Base-by-base conservation (phyloP, 768 basidiomycete genomes). In the Pisolithus orientalis region DNA sequence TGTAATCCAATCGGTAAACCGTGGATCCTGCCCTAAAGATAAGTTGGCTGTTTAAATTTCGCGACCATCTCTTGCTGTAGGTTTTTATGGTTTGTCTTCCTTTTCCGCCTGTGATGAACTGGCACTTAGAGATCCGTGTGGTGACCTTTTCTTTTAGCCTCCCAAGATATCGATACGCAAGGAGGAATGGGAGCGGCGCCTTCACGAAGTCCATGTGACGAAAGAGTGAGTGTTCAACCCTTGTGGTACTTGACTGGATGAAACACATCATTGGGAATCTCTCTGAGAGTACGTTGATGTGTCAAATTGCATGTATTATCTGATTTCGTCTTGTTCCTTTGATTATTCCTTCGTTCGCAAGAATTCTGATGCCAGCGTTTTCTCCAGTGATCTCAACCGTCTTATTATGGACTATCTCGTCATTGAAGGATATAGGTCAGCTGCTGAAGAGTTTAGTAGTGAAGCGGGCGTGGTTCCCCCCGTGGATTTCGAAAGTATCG, bases 401-500 rank as follows among this genome's bases (percentile, higher is more conserved):
- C 80, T 98, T 24, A 84, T 99, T 43, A 94, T 96, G 85, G 93
- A 99, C 66, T 98, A 97, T 70, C 87, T 98, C 56, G 90, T 96
- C 55, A 91, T 96, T 50, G 94, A 98, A 65, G 96, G 96, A 2
- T 98, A 94, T 78, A 93, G 94, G 66, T 84, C 89, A 11, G 93
- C 96, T 0, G 96, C 96, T 1, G 87, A 96, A 62, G 89, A 94
- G 68, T 97, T 99, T 63, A 87, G 90, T 54, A 80, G 83, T 44
- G 96, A 99, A 65, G 87, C 95, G 17, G 80, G 82, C 43, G 75
- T 96, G 44, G 68, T 72, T 3, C 80, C 85, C 5, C 80, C 87
- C 6, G 85, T 94, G 34, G 92, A 97, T 67, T 86, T 93, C 64
- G 89, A 91, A 51, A 90, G 85, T 59, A 96, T 97, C 58, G 89